These are phyloP conservation scores for Cutaneotrichosporon cutaneum DNA, from an alignment of 1,284 basidiomycete genomes.

Conservation along the genomic window DNA sequence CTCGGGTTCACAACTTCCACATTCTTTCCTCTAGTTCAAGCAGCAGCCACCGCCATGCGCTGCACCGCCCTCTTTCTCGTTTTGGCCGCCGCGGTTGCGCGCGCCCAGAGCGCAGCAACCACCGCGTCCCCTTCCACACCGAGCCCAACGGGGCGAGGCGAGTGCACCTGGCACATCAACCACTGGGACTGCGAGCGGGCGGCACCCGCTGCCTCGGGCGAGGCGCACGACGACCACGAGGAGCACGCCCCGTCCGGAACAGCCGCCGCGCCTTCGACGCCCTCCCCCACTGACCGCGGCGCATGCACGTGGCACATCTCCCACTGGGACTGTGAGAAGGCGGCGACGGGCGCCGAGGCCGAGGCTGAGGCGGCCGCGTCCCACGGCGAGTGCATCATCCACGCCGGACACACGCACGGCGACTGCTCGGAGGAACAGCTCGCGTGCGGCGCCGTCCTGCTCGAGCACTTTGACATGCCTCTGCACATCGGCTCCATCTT, in stretches of 20 bases:
- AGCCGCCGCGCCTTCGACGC: background rate
- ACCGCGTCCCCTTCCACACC: constrained; percentile 16
- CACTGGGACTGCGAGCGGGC: constrained; percentile 39
- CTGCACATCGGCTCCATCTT: constrained; percentile 55
- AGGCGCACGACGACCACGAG: constrained; percentile 12
- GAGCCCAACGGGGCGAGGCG: constrained; percentile 33
- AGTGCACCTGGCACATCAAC: constrained; percentile 36
- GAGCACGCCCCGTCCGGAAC: background rate
- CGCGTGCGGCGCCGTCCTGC: constrained; percentile 43
- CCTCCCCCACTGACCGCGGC: background rate
- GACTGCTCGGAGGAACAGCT: constrained; percentile 49
- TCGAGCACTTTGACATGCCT: constrained; percentile 48
- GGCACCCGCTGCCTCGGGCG: constrained; percentile 18
- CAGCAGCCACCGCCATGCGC: background rate
- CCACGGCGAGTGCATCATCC: constrained; percentile 38
- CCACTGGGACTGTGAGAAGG: background rate
- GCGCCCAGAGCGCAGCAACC: constrained; percentile 9
- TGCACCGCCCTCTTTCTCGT: background rate
- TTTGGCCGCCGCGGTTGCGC: constrained; percentile 9
- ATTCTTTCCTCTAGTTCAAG: background rate
- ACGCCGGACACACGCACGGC: constrained; percentile 46
- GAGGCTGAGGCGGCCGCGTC: constrained; percentile 12
- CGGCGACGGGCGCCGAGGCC: constrained; percentile 10
- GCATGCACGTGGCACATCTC: background rate
- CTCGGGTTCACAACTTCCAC: background rate